A percentile compares a stretch with the other conserved stretches of the same genome.
These are phyloP conservation scores for Mortierella polycephala DNA, from an alignment of 371 early-diverging fungal species.

Conservation along the genomic window DNA sequence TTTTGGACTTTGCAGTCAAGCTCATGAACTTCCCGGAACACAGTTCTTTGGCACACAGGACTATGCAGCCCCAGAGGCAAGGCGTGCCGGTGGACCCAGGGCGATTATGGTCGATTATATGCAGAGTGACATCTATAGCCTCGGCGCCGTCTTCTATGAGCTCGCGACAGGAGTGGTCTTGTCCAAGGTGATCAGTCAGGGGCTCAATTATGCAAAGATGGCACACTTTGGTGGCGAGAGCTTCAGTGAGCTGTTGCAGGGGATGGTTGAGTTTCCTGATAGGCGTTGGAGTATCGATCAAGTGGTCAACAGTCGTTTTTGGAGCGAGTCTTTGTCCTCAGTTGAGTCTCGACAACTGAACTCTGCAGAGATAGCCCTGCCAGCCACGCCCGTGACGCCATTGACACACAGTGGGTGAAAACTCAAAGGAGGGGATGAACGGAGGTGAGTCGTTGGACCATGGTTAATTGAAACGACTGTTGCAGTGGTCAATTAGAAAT, in stretches of 20 bases:
- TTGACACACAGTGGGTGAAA: too few relatives aligned
- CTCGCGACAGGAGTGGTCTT: conserved; percentile 43
- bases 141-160: conserved; percentile 45
- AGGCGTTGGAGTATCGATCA: conserved; percentile 43
- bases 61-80: conserved; percentile 42
- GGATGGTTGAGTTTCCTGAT: conserved; percentile 44
- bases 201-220: conserved; percentile 40
- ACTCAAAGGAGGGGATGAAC: too few relatives aligned
- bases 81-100: conserved; percentile 32
- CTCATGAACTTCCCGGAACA: conserved; percentile 31
- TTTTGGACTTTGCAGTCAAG: conserved; percentile 46
- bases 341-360: not conserved
- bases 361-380: not conserved
- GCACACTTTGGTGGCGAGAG: conserved; percentile 28
- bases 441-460: too few relatives aligned
- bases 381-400: too few relatives aligned
- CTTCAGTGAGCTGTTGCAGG: conserved; percentile 41
- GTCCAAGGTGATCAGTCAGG: conserved; percentile 41
- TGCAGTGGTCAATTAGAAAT: too few relatives aligned
- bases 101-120: conserved; percentile 32
- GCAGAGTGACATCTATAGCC: conserved; percentile 38
- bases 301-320: conserved; percentile 38
- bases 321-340: conserved; percentile 10
- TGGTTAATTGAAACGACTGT: too few relatives aligned
- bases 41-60: conserved; percentile 54